phyloP scores from a whole-genome alignment of 306 rosid genomes.

The Dalbergia oliveri region DNA sequence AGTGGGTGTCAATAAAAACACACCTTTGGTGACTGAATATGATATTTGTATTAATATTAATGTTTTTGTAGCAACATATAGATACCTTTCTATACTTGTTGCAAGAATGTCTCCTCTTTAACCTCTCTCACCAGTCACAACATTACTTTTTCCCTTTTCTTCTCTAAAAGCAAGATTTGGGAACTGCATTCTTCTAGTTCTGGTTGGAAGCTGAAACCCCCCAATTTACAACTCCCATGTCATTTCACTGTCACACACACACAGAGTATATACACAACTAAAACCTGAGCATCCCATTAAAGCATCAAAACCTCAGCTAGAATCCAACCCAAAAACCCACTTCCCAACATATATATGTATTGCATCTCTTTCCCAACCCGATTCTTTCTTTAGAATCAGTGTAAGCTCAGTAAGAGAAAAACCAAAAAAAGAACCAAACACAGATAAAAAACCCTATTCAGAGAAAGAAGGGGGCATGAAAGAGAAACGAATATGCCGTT shows the following conservation, averaged over 20 bases:
- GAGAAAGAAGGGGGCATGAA: constrained; percentile 11
- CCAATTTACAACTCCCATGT: constrained; percentile 39
- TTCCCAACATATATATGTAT: constrained; percentile 49
- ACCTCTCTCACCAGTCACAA: constrained; percentile 4
- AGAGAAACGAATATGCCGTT: constrained; percentile 56
- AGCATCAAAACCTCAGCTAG: constrained; percentile 33
- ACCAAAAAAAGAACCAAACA: constrained; percentile 15
- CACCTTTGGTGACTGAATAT: too few species aligned
- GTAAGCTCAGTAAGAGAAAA: constrained; percentile 37
- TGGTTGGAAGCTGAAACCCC: neutral
- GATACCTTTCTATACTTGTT: constrained; percentile 5
- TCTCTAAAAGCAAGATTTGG: constrained; percentile 34
- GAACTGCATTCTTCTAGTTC: constrained; percentile 47
- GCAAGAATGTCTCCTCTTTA: constrained; percentile 3
- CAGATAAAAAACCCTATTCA: neutral
- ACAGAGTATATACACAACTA: neutral
- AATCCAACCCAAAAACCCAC: constrained; percentile 44
- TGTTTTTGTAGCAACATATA: neutral
- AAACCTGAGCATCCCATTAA: constrained; percentile 41
- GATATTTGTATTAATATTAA: too few species aligned
- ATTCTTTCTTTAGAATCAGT: constrained; percentile 67
- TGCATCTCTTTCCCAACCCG: constrained; percentile 44
- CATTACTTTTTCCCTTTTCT: constrained; percentile 18
- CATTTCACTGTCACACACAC: constrained; percentile 56
- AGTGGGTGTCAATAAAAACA: too few species aligned